Evolutionary conservation across 495 filamentous ascomycete species (phyloP).

Genomic region (Thermothielavioides terrestris): DNA sequence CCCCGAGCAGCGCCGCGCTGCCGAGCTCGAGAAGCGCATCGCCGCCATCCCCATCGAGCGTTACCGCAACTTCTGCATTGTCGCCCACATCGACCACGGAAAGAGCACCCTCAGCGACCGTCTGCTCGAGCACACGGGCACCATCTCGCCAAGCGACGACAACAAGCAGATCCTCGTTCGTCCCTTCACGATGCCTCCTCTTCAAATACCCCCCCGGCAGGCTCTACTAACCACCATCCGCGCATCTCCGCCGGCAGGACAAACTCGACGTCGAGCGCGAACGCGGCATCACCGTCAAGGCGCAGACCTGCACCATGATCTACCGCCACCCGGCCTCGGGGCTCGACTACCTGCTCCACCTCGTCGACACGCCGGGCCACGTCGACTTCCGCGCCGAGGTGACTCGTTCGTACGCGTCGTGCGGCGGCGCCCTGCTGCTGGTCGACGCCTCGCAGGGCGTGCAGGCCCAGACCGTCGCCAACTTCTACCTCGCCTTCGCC

Average conservation of each 20-base stretch:
- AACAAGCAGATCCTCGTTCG: conserved; percentile 79
- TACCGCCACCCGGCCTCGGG: conserved; percentile 63
- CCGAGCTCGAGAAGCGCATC: conserved; percentile 71
- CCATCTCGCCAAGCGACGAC: conserved; percentile 64
- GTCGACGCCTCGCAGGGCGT: conserved; percentile 92
- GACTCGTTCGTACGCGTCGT: conserved; percentile 86
- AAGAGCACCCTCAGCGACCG: conserved; percentile 92
- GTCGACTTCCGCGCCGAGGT: conserved; percentile 97
- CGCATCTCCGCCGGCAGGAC: conserved; percentile 39
- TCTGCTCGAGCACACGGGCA: conserved; percentile 88
- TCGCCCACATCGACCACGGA: conserved; percentile 98
- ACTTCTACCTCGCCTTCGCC: conserved; percentile 94
- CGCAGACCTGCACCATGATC: conserved; percentile 96
- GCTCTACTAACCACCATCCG: background rate
- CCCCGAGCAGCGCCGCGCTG: conserved; percentile 11
- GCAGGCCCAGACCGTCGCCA: conserved; percentile 92
- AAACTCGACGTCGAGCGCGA: conserved; percentile 95
- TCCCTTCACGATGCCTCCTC: background rate
- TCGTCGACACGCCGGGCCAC: conserved; percentile 95
- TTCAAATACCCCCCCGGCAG: too few species aligned
- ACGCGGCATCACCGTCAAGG: conserved; percentile 95
- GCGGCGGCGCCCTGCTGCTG: conserved; percentile 83
- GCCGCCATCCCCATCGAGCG: conserved; percentile 80
- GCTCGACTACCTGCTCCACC: conserved; percentile 83
- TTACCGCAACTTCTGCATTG: conserved; percentile 96